A percentile compares a stretch with the other conserved stretches of the same genome.
Conservation (phyloP, 225 moss, liverwort and hornwort genomes). For the Takakia lepidozioides region DNA sequence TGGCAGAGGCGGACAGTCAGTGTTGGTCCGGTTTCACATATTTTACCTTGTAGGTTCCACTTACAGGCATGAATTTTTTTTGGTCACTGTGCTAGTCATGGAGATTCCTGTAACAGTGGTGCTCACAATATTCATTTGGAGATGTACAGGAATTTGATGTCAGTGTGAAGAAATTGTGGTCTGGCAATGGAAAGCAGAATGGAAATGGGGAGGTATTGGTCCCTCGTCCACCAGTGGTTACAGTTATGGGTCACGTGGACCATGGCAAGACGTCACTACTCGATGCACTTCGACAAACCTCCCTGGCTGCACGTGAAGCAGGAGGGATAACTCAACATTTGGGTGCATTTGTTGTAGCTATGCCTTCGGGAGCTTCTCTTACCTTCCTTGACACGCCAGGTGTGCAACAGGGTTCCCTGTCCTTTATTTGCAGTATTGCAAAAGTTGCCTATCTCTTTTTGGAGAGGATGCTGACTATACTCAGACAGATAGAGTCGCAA, state of each 20-base stretch:
- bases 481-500: too few relatives aligned
- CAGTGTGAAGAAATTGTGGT: conserved; percentile 32
- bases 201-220: conserved; percentile 26
- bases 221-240: conserved; percentile 77
- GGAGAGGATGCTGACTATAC: too few relatives aligned
- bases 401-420: neutral
- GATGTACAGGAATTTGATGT: conserved; percentile 22
- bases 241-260: conserved; percentile 98
- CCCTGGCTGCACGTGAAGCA: conserved; percentile 85
- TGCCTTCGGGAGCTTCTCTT: conserved; percentile 82
- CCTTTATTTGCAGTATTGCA: too few relatives aligned
- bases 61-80: neutral
- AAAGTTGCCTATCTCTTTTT: too few relatives aligned
- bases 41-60: neutral
- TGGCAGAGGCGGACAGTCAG: too few relatives aligned
- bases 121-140: conserved; percentile 15
- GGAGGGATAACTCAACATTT: conserved; percentile 95
- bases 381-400: conserved; percentile 87
- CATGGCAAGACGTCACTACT: conserved; percentile 90
- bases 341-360: conserved; percentile 89
- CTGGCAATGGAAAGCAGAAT: conserved; percentile 12
- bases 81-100: conserved; percentile 8
- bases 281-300: conserved; percentile 87
- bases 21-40: too few relatives aligned
- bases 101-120: conserved; percentile 13